A percentile compares a stretch with the other conserved stretches of the same genome.
These are phyloP conservation scores for Zygosaccharomyces pseudobailii DNA, from an alignment of 1,139 yeast species.

Conservation along the genomic window DNA sequence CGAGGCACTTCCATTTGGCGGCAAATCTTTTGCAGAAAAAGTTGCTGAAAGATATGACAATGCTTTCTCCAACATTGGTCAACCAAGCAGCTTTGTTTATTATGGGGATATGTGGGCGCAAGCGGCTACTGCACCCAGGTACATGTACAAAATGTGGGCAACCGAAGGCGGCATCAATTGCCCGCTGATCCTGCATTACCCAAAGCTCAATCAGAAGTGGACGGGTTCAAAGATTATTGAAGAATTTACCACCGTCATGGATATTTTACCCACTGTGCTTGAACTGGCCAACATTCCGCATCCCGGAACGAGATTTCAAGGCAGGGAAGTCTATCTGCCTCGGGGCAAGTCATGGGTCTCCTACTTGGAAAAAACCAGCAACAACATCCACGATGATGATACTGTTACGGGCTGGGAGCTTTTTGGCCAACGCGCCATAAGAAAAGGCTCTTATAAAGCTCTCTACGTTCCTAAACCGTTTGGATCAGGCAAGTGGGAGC, in stretches of 20 bases:
- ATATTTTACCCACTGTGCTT: slow-evolving; percentile 49
- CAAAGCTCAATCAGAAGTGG: slow-evolving; percentile 30
- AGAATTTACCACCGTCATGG: slow-evolving; percentile 54
- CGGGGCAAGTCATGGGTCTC: slow-evolving; percentile 42
- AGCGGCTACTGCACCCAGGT: slow-evolving; percentile 56
- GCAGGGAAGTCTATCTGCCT: slow-evolving; percentile 39
- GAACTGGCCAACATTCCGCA: slow-evolving; percentile 45
- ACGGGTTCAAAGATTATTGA: slow-evolving; percentile 34
- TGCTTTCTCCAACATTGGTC: slow-evolving; percentile 45
- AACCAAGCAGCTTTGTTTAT: slow-evolving; percentile 45
- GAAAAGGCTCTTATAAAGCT: slow-evolving; percentile 49
- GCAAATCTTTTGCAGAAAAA: slow-evolving; percentile 16
- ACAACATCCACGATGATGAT: slow-evolving; percentile 41
- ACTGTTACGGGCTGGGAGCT: slow-evolving; percentile 56
- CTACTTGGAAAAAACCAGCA: slow-evolving; percentile 32
- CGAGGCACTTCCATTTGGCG: slow-evolving; percentile 46
- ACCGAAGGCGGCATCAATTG: slow-evolving; percentile 53
- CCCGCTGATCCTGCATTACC: slow-evolving; percentile 46
- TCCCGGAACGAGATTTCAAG: slow-evolving; percentile 41
- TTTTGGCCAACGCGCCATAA: slow-evolving; percentile 51
- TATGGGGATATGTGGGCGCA: slow-evolving; percentile 61
- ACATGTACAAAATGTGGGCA: slow-evolving; percentile 50
- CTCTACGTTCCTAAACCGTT: slow-evolving; percentile 46
- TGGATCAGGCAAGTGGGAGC: slow-evolving; percentile 49
- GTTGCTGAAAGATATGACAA: slow-evolving; percentile 42